phyloP scores from a whole-genome alignment of 768 basidiomycete species.

The Neoboletus brunneissimus region DNA sequence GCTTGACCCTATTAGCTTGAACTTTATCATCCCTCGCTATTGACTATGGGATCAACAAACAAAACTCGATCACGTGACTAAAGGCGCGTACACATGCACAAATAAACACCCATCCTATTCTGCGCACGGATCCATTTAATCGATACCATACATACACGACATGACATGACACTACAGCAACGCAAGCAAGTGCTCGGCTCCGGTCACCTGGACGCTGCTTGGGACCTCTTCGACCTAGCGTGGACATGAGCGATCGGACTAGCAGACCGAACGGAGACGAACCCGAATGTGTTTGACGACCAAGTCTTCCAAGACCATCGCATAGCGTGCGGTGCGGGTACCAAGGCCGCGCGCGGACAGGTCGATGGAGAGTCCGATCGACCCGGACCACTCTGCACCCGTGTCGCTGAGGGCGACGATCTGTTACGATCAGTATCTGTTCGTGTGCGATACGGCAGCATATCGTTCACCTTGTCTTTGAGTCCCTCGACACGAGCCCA shows the following conservation, averaged over 20 bases:
- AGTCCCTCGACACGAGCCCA: conserved; percentile 58
- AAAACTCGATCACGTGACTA: conserved; percentile 34
- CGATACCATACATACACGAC: not conserved
- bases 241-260: not conserved
- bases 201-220: conserved; percentile 3
- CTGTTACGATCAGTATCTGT: conserved; percentile 31
- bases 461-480: conserved; percentile 57
- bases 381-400: conserved; percentile 52
- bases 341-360: conserved; percentile 50
- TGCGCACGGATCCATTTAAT: conserved; percentile 16
- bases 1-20: conserved; percentile 30
- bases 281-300: conserved; percentile 66
- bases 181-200: conserved; percentile 15
- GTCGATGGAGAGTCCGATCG: conserved; percentile 55
- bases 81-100: conserved; percentile 31
- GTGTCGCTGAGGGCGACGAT: conserved; percentile 59
- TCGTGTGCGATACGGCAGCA: conserved; percentile 25
- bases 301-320: conserved; percentile 65
- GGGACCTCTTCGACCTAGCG: conserved; percentile 14
- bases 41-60: conserved; percentile 32
- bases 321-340: conserved; percentile 58
- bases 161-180: not conserved
- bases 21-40: conserved; percentile 32
- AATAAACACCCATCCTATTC: conserved; percentile 15
- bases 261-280: conserved; percentile 18